phyloP scores from a whole-genome alignment of 1,284 basidiomycete species.

The Puccinia horiana region DNA sequence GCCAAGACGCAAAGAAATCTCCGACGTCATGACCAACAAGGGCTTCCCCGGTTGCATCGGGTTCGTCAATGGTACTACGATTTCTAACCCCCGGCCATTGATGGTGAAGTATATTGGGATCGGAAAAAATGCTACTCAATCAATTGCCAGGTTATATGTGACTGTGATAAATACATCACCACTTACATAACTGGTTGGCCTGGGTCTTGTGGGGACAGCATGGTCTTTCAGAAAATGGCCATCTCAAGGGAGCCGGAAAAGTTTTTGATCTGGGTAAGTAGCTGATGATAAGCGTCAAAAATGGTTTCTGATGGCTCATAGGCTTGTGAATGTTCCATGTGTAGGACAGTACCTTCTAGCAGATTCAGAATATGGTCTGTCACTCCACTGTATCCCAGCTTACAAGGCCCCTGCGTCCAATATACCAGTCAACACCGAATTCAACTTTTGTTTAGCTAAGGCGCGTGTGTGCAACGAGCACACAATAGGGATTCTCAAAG shows the following conservation, averaged over 20 bases:
- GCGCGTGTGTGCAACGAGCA: conserved; percentile 22
- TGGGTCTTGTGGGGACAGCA: neutral
- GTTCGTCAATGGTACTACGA: neutral
- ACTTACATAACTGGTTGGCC: neutral
- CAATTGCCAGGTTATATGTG: neutral
- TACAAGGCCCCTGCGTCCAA: conserved; percentile 32
- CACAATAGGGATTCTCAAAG: conserved; percentile 25
- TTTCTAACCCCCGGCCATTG: no score
- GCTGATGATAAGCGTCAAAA: no score
- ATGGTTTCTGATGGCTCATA: no score
- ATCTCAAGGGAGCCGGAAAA: neutral
- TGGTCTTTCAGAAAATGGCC: neutral
- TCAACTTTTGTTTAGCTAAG: conserved; percentile 31
- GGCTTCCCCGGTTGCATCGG: neutral
- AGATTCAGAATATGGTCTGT: neutral
- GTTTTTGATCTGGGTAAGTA: neutral
- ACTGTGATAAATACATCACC: neutral
- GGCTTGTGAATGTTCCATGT: no score
- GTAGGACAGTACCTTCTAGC: neutral
- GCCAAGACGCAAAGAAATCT: neutral
- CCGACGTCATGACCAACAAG: neutral
- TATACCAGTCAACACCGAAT: neutral
- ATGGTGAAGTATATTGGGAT: no score
- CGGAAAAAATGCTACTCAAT: no score
- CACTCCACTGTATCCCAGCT: neutral